Conservation (phyloP, 179 eudicot species). For the Carnegiea gigantea region DNA sequence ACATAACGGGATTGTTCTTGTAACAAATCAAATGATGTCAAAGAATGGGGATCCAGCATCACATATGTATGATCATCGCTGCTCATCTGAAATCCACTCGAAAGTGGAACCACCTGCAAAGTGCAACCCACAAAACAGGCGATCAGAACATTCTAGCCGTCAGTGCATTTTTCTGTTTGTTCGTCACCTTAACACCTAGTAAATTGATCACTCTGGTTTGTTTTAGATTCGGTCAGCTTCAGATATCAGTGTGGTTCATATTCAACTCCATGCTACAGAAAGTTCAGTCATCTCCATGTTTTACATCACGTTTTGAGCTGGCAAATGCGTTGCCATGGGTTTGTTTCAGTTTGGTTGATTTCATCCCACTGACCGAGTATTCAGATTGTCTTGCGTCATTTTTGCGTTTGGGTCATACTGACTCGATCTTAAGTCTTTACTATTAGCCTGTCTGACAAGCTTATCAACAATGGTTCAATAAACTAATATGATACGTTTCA, state of each 20-base stretch:
- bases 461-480: not conserved
- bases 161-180: not conserved
- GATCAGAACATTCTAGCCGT: not conserved
- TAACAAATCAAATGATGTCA: constrained; percentile 57
- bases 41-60: constrained; percentile 52
- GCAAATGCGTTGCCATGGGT: not conserved
- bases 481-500: not conserved
- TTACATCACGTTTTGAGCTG: not conserved
- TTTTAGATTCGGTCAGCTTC: not conserved
- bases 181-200: too few species aligned
- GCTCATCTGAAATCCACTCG: constrained; percentile 31
- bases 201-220: not conserved
- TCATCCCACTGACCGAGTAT: not conserved
- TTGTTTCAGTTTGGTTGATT: not conserved
- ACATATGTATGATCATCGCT: constrained; percentile 36
- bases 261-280: not conserved
- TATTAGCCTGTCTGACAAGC: not conserved
- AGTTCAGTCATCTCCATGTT: not conserved
- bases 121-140: constrained; percentile 6
- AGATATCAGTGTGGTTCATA: not conserved
- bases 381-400: not conserved
- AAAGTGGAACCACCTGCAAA: constrained; percentile 51
- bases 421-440: not conserved
- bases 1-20: constrained; percentile 37
- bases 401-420: not conserved